phyloP scores from a whole-genome alignment of 805 yeast genomes.

The Kodamaea hsintzibuensis region DNA sequence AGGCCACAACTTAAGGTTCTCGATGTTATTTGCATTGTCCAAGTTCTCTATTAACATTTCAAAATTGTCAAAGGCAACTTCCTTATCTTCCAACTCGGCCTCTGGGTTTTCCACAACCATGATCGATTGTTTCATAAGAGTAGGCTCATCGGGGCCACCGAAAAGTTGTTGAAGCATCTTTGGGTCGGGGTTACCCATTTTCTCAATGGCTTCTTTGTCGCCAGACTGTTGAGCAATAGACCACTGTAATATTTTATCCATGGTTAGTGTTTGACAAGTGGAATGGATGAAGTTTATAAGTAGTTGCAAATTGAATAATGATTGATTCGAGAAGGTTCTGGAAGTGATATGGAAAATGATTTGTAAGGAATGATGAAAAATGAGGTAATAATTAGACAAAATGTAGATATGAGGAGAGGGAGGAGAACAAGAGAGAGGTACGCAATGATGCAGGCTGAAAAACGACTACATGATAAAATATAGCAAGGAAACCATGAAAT shows the following conservation, averaged over 20 bases:
- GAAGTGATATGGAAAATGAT: background rate
- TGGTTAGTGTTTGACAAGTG: conserved; percentile 23
- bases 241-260: conserved; percentile 95
- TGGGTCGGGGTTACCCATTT: conserved; percentile 76
- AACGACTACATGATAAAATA: no score
- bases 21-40: conserved; percentile 93
- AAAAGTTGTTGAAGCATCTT: conserved; percentile 75
- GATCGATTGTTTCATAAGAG: conserved; percentile 80
- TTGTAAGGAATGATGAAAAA: background rate
- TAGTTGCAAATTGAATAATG: background rate
- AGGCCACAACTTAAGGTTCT: conserved; percentile 80
- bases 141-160: conserved; percentile 81
- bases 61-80: conserved; percentile 82
- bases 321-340: background rate
- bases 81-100: conserved; percentile 60
- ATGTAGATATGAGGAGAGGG: no score
- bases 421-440: no score
- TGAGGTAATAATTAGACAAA: no score
- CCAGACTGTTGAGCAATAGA: conserved; percentile 77
- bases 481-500: no score
- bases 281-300: background rate
- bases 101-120: conserved; percentile 57
- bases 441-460: no score
- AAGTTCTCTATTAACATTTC: conserved; percentile 92
- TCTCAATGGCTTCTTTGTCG: conserved; percentile 64